A percentile compares a stretch with the other conserved stretches of the same genome.
Conservation (phyloP, 805 yeast genomes). For the Lachancea waltii region DNA sequence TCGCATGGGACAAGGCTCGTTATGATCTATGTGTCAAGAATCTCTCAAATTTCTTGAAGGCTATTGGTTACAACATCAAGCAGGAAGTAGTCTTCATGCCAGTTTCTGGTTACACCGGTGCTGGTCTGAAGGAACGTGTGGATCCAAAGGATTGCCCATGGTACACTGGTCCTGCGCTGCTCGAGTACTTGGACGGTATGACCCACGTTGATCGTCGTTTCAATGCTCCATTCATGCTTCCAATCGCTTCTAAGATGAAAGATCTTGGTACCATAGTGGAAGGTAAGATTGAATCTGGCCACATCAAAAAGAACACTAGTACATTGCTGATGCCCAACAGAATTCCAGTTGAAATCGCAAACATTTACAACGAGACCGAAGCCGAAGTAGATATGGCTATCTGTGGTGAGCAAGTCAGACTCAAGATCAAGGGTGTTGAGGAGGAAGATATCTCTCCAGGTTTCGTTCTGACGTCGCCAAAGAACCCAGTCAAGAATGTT, state of each 20-base stretch:
- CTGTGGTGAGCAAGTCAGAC: constrained; percentile 96
- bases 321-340: constrained; percentile 92
- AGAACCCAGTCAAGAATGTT: constrained; percentile 85
- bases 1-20: constrained; percentile 90
- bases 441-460: constrained; percentile 94
- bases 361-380: constrained; percentile 92
- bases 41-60: constrained; percentile 69
- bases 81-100: constrained; percentile 92
- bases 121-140: constrained; percentile 87
- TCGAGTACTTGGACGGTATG: constrained; percentile 84
- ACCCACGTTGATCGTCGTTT: constrained; percentile 76
- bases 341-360: constrained; percentile 70
- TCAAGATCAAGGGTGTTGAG: constrained; percentile 90
- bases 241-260: constrained; percentile 89
- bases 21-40: constrained; percentile 91
- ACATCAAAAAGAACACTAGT: constrained; percentile 68
- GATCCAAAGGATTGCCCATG: constrained; percentile 70
- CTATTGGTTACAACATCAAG: constrained; percentile 80
- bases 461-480: constrained; percentile 79
- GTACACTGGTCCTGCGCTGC: constrained; percentile 88
- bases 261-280: constrained; percentile 97
- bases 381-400: constrained; percentile 83
- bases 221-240: constrained; percentile 96
- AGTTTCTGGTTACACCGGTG: constrained; percentile 96
- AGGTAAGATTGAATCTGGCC: constrained; percentile 97